Base-by-base conservation (phyloP, 257 asterid genomes). In the Nicotiana paniculata region DNA sequence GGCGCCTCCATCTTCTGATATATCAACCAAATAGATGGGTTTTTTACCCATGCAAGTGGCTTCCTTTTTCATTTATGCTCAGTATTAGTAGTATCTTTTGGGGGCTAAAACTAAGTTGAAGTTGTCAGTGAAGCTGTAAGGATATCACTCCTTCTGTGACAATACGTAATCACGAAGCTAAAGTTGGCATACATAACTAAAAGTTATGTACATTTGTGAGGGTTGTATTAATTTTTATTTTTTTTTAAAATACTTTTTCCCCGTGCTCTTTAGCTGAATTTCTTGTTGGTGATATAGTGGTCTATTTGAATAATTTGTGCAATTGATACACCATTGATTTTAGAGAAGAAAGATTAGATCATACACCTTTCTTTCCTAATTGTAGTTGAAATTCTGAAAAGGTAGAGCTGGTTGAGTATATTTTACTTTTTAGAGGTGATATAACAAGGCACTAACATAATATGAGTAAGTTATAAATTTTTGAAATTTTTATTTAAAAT, bases 1-100 rank as follows among this genome's bases (percentile, higher is more conserved):
- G 81, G 58, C 75, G 10, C 84, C 87, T 48, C 81, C 89, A 11
- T 77, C 88, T 63, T 79, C 81, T 64, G 89, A 83, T 82, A 82
- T 82, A 83, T 80, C 87, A 28, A 77, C 80, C 26, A 83, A 81
- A 64, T 77, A 89, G 85, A n/a, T 83, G 84, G 64, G 30, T 83
- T 66, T 17, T 75, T 4, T 64, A 12, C 21, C 21, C 46, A 21
- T 43, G n/a, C 21, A 70, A 43, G 18, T 12, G 58, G 43, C 59
- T 43, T 11, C 21, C 37, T 1, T 11, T 70, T 43, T 0, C 32
- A 18, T 43, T 11, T n/a, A 11, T 70, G 37, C 59, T n/a, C 37
- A 70, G 10, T 11, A 9, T 11, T 43, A 43, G 9, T 43, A 43
- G 51, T 39, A 43, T 43, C 8, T 8, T 43, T 43, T 0, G 51